Conservation (phyloP, 441 rosid species). For the Hura crepitans region DNA sequence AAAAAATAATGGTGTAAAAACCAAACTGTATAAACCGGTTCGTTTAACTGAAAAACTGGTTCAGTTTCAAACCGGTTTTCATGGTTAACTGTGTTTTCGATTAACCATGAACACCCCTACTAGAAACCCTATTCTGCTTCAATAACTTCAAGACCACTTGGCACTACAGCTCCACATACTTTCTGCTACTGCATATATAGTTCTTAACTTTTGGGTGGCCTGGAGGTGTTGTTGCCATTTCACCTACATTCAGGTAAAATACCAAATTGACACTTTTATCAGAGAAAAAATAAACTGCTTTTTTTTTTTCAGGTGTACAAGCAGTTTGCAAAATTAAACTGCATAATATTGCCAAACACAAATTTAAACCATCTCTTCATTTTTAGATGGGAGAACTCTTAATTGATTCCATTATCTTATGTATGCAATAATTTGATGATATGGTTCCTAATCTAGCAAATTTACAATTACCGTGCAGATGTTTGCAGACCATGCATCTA, state of each 20-base stretch:
- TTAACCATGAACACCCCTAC: too few species aligned
- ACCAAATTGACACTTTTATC: too few species aligned
- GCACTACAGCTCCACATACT: background rate
- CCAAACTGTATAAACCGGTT: too few species aligned
- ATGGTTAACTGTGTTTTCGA: too few species aligned
- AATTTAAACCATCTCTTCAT: background rate
- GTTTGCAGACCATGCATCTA: conserved; percentile 87
- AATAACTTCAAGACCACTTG: background rate
- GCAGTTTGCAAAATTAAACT: background rate
- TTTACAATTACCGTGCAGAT: conserved; percentile 48
- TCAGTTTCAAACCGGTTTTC: too few species aligned
- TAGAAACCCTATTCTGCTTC: background rate
- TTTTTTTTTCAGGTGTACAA: background rate
- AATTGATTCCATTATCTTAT: conserved; percentile 7
- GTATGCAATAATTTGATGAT: conserved; percentile 9
- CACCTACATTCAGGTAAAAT: too few species aligned
- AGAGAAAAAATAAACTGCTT: too few species aligned
- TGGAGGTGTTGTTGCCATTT: too few species aligned
- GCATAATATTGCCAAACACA: background rate
- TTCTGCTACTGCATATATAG: too few species aligned
- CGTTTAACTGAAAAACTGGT: too few species aligned
- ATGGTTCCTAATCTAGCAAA: conserved; percentile 19
- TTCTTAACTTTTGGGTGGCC: too few species aligned
- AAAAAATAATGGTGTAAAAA: too few species aligned
- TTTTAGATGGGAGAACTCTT: background rate